Evolutionary conservation across 176 grass and related monocot species (phyloP), one percentile per base, ranked within the genome.

Genomic region (Aegilops speltoides): DNA sequence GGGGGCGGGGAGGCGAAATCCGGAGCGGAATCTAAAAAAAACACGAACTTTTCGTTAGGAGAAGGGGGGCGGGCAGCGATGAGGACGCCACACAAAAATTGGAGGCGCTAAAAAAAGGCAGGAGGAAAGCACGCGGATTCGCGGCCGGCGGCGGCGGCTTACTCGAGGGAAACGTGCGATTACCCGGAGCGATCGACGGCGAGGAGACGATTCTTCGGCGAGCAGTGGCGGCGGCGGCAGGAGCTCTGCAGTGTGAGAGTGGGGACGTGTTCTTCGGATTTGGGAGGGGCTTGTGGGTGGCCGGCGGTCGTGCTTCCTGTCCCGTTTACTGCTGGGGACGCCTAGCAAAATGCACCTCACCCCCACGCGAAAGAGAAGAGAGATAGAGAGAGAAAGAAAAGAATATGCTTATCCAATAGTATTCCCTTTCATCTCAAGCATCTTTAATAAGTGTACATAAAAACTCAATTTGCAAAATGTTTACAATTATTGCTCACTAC

Each of bases 31-130:
- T n/a, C 73, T 50, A 9, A 0, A 33, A 67, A 56, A 32, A 41
- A 80, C 37, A 65, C 59, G 5, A 24, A 26, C 19, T 64, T 64
- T 36, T 66, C 23, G 63, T 43, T 73, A 20, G 54, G 34, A 1
- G 45, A 13, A 43, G 25, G 25, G 62, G 19, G 16, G 60, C 26
- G 73, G 73, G 43, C 73, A 64, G 72, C 73, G 76, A 78, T 4
- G 65, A 22, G 61, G 61, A 31, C 83, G 61, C 73, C 73, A 76
- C 73, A 50, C 73, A 76, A 76, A 52, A 76, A 52, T 76, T 76
- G 73, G 73, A 76, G 72, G 83, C 61, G 61, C 28, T 85, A 85
- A 85, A 78, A 19, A 82, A 57, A 59, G 23, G 29, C 10, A 15
- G 20, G 8, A 12, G 19, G 25, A 17, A 11, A 37, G 56, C 31